A percentile compares a stretch with the other conserved stretches of the same genome.
phyloP scores from a whole-genome alignment of 768 basidiomycete genomes.

The Pisolithus microcarpus region DNA sequence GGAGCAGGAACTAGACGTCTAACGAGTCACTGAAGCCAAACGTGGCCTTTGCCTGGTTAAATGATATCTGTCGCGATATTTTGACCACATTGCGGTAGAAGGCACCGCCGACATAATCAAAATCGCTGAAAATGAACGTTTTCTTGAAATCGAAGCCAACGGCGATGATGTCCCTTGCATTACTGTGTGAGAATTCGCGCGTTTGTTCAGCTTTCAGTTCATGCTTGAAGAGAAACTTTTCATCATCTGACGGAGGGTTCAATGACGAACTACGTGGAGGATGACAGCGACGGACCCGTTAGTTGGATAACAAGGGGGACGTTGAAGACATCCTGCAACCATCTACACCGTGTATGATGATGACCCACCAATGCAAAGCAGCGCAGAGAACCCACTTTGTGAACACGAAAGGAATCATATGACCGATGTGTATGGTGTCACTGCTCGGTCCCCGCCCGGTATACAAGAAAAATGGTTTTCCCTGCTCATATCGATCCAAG shows the following conservation, averaged over 20 bases:
- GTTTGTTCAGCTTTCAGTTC: conserved; percentile 88
- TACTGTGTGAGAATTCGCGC: conserved; percentile 70
- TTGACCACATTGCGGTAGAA: conserved; percentile 95
- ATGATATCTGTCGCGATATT: conserved; percentile 88
- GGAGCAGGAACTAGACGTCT: conserved; percentile 25
- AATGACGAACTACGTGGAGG: not conserved
- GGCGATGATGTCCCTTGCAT: conserved; percentile 95
- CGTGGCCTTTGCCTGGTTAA: conserved; percentile 88
- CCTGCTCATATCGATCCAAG: conserved; percentile 90
- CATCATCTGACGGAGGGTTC: conserved; percentile 63
- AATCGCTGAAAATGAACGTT: conserved; percentile 96
- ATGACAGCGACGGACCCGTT: conserved; percentile 51
- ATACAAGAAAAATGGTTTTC: conserved; percentile 96
- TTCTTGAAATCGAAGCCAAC: conserved; percentile 87
- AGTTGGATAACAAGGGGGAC: conserved; percentile 93
- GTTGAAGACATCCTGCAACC: conserved; percentile 94
- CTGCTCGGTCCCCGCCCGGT: conserved; percentile 96
- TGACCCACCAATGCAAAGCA: not conserved
- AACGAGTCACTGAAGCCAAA: conserved; percentile 97
- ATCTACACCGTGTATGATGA: conserved; percentile 40
- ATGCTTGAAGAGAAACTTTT: conserved; percentile 98
- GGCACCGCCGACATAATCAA: conserved; percentile 80
- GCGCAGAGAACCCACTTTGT: conserved; percentile 64
- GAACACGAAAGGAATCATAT: conserved; percentile 95
- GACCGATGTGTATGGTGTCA: conserved; percentile 95